Evolutionary conservation across 2,329 filamentous ascomycete genomes (phyloP).

Genomic region (Aspergillus terreus): DNA sequence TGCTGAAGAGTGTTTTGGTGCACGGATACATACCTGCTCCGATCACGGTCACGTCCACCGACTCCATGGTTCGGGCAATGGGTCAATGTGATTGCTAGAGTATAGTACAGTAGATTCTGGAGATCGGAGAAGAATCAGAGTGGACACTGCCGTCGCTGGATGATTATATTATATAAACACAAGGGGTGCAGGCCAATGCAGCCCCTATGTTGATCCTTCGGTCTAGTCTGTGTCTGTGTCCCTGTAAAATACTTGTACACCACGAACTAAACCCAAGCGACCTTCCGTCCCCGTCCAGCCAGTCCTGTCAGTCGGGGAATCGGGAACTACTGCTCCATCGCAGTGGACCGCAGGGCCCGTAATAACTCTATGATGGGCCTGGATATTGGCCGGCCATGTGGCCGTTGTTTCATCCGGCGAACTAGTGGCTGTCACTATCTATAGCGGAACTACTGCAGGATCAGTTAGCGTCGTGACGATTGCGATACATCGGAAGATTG

Average conservation of each 20-base stretch:
- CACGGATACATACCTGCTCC: slow-evolving; percentile 23
- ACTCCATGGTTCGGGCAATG: slow-evolving; percentile 18
- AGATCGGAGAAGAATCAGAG: no score
- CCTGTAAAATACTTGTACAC: neutral
- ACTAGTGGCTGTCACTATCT: neutral
- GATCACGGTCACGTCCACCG: slow-evolving; percentile 27
- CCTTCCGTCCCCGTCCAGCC: neutral
- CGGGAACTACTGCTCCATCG: neutral
- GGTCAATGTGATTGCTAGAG: neutral
- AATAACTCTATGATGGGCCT: neutral
- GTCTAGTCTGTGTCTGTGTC: no score
- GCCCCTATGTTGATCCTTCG: no score
- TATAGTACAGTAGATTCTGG: neutral
- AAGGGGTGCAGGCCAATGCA: no score
- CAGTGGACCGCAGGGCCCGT: neutral
- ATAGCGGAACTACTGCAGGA: neutral
- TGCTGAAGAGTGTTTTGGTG: no score
- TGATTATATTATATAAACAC: no score
- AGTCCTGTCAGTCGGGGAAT: neutral
- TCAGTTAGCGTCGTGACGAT: neutral
- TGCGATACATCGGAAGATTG: no score
- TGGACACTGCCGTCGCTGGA: no score
- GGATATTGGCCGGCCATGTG: neutral
- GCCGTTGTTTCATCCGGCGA: neutral
- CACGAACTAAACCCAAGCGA: neutral